Base-by-base conservation (phyloP, 208 protist genomes). In the Leishmania aethiopica region DNA sequence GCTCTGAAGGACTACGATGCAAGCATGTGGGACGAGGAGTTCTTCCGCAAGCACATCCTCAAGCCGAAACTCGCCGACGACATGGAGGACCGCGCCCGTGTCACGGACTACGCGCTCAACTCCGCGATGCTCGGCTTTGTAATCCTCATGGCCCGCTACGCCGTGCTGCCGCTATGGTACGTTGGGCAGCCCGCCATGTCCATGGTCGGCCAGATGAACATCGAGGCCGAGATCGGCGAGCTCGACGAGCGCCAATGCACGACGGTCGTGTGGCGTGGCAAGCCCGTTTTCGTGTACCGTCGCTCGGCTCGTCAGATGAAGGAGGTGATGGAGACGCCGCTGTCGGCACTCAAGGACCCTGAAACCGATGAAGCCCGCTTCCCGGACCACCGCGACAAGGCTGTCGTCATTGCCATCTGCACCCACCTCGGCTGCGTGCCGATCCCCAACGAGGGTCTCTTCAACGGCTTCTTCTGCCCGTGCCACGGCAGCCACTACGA, bases 401-500 rank as follows among this genome's bases (percentile, higher is more conserved):
- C 99, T 37, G 91, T 99, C 55, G 87, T 99, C 6, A 95, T 99
- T 83, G 99, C 98, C 84, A 99, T 99, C 69, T 99, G 99, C 94
- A 99, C 99, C 19, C 99, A 99, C 90, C 91, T 99, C 19, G 99
- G 99, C 86, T 99, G 99, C 82, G 98, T 99, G 51, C 99, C 99
- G 77, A 97, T 99, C 78, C 91, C 92, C 55, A 98, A 99, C 84
- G 96, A 96, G 78, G 99, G 99, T 64, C 97, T 99, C 75, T 99
- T 97, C 88, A 95, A 94, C 83, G 99, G 98, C 69, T 99, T 98
- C 93, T 99, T 99, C 94, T 99, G 99, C 92, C 99, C 99, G 15
- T 99, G 99, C 96, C 99, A 99, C 92, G 99, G 99, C 88, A 99
- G 96, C 82, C 98, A 99, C 89, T 99, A 99, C 89, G 99, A 99